Percentiles rank a stretch among this genome's conserved stretches.
Evolutionary conservation across 805 yeast species (phyloP).

Genomic region (Saccharomycopsis javanensis): DNA sequence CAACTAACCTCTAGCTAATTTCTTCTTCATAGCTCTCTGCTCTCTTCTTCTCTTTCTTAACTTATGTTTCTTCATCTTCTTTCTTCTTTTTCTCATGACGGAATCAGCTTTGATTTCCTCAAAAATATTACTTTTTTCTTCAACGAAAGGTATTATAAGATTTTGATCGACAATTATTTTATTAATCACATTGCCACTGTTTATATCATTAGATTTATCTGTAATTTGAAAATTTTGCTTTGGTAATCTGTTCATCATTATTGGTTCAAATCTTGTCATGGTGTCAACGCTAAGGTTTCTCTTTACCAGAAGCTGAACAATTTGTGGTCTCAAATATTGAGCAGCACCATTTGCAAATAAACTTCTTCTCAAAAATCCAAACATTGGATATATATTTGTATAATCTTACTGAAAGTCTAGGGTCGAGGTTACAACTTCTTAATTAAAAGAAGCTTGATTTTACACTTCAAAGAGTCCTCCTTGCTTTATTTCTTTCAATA

Average conservation of each 20-base stretch:
- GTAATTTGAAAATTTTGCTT: neutral
- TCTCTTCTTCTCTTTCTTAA: constrained; percentile 94
- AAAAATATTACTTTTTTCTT: neutral
- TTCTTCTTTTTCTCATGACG: constrained; percentile 74
- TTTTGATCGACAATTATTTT: neutral
- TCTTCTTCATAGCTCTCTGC: constrained; percentile 72
- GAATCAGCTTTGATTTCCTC: constrained; percentile 43
- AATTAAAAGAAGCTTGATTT: neutral
- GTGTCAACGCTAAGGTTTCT: neutral
- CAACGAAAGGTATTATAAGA: neutral
- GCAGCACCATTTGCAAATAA: neutral
- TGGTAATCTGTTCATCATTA: neutral
- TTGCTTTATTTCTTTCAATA: neutral
- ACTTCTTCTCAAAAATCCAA: constrained; percentile 1
- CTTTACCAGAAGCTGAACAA: neutral
- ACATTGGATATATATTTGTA: neutral
- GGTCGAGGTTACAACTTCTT: neutral
- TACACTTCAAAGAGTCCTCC: neutral
- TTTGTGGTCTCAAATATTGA: neutral
- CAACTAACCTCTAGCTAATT: constrained; percentile 30
- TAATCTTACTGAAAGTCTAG: too few relatives aligned
- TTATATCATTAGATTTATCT: neutral
- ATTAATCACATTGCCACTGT: neutral
- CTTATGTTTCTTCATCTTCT: constrained; percentile 97
- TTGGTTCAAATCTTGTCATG: neutral